These are phyloP conservation scores for Suillus subluteus DNA, from an alignment of 768 basidiomycete species.

Conservation along the genomic window DNA sequence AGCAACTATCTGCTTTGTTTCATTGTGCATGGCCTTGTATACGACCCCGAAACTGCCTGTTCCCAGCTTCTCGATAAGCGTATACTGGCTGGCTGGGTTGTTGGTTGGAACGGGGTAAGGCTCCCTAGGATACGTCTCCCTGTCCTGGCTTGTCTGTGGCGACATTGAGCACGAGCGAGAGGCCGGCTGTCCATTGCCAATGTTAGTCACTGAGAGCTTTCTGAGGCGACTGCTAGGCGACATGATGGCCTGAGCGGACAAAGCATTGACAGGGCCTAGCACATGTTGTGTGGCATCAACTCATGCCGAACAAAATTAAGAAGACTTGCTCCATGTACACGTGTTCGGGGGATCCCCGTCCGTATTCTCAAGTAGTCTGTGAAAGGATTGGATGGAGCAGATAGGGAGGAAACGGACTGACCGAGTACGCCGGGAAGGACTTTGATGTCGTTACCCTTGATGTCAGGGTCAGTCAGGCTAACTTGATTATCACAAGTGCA, in stretches of 20 bases:
- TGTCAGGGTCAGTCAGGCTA: too few species aligned
- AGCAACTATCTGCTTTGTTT: conserved; percentile 92
- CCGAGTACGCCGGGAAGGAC: neutral
- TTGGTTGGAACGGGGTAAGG: conserved; percentile 72
- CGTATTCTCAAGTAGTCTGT: conserved; percentile 1
- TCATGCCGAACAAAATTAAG: conserved; percentile 20
- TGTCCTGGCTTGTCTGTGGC: conserved; percentile 46
- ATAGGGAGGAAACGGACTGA: conserved; percentile 1
- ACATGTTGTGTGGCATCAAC: conserved; percentile 22
- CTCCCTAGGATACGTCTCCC: conserved; percentile 47
- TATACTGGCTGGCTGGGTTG: conserved; percentile 90
- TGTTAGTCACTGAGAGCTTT: conserved; percentile 41
- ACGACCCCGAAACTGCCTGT: conserved; percentile 97
- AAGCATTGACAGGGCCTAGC: conserved; percentile 16
- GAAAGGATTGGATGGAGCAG: conserved; percentile 4
- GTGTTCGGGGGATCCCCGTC: conserved; percentile 22
- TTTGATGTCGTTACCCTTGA: neutral
- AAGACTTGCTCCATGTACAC: conserved; percentile 23
- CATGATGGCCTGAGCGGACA: conserved; percentile 42
- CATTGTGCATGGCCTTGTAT: conserved; percentile 96
- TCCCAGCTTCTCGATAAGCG: conserved; percentile 93
- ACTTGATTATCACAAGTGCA: conserved; percentile 2
- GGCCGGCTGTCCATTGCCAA: conserved; percentile 26
- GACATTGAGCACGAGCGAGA: conserved; percentile 53
- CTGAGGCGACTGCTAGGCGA: conserved; percentile 43